Base-by-base conservation (phyloP, 1,284 basidiomycete genomes). In the Cerrena zonata region DNA sequence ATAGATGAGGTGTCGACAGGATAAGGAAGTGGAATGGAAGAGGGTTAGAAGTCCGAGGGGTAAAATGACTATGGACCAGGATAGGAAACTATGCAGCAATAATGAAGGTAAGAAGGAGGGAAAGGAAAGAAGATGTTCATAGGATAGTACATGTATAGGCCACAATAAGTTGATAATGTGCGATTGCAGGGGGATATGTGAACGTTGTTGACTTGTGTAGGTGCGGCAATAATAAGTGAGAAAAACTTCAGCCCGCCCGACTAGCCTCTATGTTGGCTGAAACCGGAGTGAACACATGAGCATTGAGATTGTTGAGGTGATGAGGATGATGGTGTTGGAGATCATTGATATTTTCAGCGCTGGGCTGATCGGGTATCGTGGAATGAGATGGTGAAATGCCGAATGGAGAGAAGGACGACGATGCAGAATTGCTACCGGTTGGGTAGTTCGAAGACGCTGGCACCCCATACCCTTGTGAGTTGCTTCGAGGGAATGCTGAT, bases 351-450 rank as follows among this genome's bases (percentile, higher is more conserved):
- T 54, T 49, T 52, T 65, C 65, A 61, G 65, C 68, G 67, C 61
- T 78, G 73, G 69, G 75, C 68, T 77, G 76, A 65, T 82, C 80
- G 79, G 82, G 79, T 82, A 84, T 84, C 68, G 70, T 71, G 61
- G 75, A 69, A 70, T 77, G 77, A 43, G 73, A 68, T 41, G 72
- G 56, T 46, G 77, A 70, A 45, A 79, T 66, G 63, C 79, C 80
- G 62, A 86, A 86, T 39, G 84, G 82, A 56, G 82, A 82, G 66
- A 85, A 86, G 36, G 71, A 56, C 51, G 69, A 61, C 37, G 58
- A 58, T n/a, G 64, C 62, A 47, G 64, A n/a, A 12, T 10, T 39
- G 39, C 26, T 24, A 25, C 47, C 39, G 18, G n/a, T 4, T 24
- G 37, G 15, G 47, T 41, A 39, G 11, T 34, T 12, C 23, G 39